Conservation (phyloP, 2,329 filamentous ascomycete genomes). For the Chaetomiaceae sp. region DNA sequence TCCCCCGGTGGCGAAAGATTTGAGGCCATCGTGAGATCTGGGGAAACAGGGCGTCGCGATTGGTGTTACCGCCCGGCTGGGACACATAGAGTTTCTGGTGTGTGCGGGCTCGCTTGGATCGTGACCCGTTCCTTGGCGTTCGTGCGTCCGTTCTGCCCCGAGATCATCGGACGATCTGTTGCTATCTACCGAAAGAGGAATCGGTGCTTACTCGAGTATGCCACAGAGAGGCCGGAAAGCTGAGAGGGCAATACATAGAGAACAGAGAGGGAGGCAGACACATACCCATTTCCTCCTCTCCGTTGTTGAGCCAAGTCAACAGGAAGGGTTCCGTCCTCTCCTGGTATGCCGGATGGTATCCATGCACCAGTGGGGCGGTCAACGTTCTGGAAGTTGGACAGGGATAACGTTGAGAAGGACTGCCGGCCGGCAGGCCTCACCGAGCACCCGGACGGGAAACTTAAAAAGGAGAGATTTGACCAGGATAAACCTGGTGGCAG, state of each 20-base stretch:
- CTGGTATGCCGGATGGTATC: too few relatives aligned
- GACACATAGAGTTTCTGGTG: too few relatives aligned
- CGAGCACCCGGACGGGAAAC: background rate
- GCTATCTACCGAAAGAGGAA: too few relatives aligned
- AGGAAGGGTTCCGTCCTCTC: too few relatives aligned
- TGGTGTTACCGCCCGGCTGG: conserved; percentile 15
- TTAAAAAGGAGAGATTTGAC: background rate
- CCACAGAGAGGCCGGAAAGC: too few relatives aligned
- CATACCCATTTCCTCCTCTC: too few relatives aligned
- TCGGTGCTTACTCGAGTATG: too few relatives aligned
- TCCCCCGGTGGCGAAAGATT: conserved; percentile 18
- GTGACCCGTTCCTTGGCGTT: conserved; percentile 1
- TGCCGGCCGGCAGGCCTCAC: background rate
- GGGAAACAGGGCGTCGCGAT: conserved; percentile 11
- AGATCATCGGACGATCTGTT: background rate
- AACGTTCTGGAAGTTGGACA: background rate
- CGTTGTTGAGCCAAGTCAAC: too few relatives aligned
- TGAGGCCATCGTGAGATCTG: conserved; percentile 28
- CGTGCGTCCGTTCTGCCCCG: background rate
- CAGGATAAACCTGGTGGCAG: background rate
- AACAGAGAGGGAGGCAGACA: too few relatives aligned
- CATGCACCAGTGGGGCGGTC: background rate
- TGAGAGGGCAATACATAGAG: too few relatives aligned
- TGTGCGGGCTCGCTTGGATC: conserved; percentile 9
- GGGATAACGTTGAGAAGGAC: too few relatives aligned